Base-by-base conservation (phyloP, 768 basidiomycete species). In the Hericium alpestre region DNA sequence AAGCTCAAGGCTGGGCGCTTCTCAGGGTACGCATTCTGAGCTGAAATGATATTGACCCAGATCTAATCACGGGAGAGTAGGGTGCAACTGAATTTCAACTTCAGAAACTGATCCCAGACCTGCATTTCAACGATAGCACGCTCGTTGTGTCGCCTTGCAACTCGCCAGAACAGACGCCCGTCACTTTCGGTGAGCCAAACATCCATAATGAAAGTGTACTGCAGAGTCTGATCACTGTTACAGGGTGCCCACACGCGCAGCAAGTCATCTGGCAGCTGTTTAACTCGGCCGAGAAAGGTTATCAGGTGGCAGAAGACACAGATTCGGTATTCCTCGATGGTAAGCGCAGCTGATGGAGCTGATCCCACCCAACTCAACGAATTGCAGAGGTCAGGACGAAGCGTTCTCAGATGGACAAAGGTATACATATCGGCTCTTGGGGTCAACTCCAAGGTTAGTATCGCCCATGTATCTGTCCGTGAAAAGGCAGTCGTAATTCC, bases 251-350 rank as follows among this genome's bases (percentile, higher is more conserved):
- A 0, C 86, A 90, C 64, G 75, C 82, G 6, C 87, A 89, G 60
- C 87, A 90, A 57, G 52, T 87, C 32, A 86, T 88, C 43, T 90
- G 87, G 87, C 82, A 88, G 60, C 67, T 89, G 25, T 85, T 90
- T 68, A 87, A 88, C 55, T 77, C 80, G 0, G 68, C 87, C 9
- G 83, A 84, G 66, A 85, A 89, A 63, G 87, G 86, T 6, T 87
- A 79, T 58, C 67, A 68, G 16, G 78, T 78, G 7, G 80, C 85
- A 11, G 86, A 82, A 6, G 87, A 88, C 60, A 77, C 70, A 0
- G 87, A 89, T 62, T 69, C 67, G 0, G 76, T 70, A 20, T 89
- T 90, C 71, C 73, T 89, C 18, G 65, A 75, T 23, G 80, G 86
- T 83, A 54, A n/a, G 69, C 56, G 13, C 43, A 16, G 38, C 32